Evolutionary conservation across 1,139 yeast genomes (phyloP).

Genomic region (Debaryomyces nepalensis): DNA sequence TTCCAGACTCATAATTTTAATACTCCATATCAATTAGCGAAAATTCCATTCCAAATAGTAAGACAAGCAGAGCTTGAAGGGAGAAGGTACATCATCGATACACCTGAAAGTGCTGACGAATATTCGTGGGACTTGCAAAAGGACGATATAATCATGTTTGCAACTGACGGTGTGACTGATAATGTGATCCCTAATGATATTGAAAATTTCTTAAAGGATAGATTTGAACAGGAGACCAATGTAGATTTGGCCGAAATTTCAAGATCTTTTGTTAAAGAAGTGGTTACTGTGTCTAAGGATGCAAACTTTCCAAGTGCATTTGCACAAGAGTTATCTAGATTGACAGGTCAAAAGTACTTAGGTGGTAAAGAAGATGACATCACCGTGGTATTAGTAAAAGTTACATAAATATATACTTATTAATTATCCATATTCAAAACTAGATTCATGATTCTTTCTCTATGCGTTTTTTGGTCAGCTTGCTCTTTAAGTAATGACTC

Average conservation of each 20-base stretch:
- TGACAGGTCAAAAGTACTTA: slow-evolving; percentile 70
- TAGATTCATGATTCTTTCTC: slow-evolving; percentile 46
- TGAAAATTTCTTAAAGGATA: slow-evolving; percentile 59
- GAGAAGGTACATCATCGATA: slow-evolving; percentile 62
- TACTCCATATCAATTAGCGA: slow-evolving; percentile 88
- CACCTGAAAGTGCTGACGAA: slow-evolving; percentile 56
- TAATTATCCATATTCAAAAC: slow-evolving; percentile 43
- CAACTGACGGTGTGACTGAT: slow-evolving; percentile 94
- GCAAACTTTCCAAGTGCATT: slow-evolving; percentile 81
- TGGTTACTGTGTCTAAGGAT: slow-evolving; percentile 72
- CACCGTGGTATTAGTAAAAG: slow-evolving; percentile 74
- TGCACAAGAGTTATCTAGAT: slow-evolving; percentile 73
- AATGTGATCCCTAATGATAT: slow-evolving; percentile 79
- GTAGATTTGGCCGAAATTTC: slow-evolving; percentile 46
- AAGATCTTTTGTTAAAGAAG: slow-evolving; percentile 65
- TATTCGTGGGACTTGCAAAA: slow-evolving; percentile 56
- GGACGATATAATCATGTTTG: slow-evolving; percentile 79
- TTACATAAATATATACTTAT: slow-evolving; percentile 25
- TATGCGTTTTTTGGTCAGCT: slow-evolving; percentile 39
- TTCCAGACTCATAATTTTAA: slow-evolving; percentile 89
- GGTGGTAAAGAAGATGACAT: slow-evolving; percentile 98
- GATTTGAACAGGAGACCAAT: slow-evolving; percentile 28
- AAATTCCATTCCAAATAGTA: slow-evolving; percentile 69
- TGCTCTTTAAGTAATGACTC: slow-evolving; percentile 39
- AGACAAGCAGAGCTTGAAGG: slow-evolving; percentile 61